Percentiles rank a stretch among this genome's conserved stretches.
These are phyloP conservation scores for Saturnispora halmiae DNA, from an alignment of 805 yeast genomes.

Conservation along the genomic window DNA sequence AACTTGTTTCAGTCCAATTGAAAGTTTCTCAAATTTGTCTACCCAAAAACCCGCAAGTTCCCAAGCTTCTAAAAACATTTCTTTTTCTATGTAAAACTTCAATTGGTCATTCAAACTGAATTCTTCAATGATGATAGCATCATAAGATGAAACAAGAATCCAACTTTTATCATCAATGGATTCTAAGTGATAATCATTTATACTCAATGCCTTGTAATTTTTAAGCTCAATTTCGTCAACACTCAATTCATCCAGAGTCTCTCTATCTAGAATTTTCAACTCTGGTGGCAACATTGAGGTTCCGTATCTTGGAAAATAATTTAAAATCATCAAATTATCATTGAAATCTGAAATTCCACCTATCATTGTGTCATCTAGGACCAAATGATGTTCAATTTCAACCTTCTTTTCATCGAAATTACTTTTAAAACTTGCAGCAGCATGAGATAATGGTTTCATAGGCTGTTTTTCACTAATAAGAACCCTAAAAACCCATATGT, in stretches of 20 bases:
- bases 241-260: constrained; percentile 61
- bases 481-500: constrained; percentile 52
- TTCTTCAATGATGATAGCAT: constrained; percentile 68
- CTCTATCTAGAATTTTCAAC: constrained; percentile 54
- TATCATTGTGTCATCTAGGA: constrained; percentile 43
- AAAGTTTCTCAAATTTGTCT: constrained; percentile 39
- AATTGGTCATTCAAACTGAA: constrained; percentile 61
- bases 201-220: constrained; percentile 48
- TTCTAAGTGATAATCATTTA: constrained; percentile 72
- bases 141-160: constrained; percentile 70
- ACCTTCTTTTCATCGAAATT: constrained; percentile 32
- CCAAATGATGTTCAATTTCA: constrained; percentile 39
- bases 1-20: constrained; percentile 52
- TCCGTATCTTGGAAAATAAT: constrained; percentile 34
- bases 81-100: constrained; percentile 57
- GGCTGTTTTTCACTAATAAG: constrained; percentile 5
- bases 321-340: constrained; percentile 54
- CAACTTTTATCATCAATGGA: constrained; percentile 37
- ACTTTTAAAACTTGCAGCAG: constrained; percentile 44
- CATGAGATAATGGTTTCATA: constrained; percentile 34
- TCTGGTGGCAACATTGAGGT: constrained; percentile 49
- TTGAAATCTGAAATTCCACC: constrained; percentile 74
- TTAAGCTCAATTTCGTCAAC: constrained; percentile 70
- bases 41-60: constrained; percentile 54
- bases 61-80: constrained; percentile 66